Evolutionary conservation across 176 grass and related monocot species (phyloP), one percentile per base, ranked within the genome.

Genomic region (Aegilops longissima): DNA sequence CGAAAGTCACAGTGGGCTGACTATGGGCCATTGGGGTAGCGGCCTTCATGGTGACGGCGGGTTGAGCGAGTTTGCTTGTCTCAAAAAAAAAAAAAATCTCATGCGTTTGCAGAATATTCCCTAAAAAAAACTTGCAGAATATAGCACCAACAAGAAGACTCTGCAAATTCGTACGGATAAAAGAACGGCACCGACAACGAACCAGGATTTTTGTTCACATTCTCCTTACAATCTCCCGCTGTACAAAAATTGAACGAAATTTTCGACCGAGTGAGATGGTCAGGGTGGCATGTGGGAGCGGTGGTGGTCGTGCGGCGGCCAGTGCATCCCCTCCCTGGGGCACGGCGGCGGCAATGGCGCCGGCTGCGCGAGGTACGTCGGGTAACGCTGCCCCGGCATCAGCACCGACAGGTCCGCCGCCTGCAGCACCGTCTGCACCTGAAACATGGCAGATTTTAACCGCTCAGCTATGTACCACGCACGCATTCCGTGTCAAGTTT

Each of bases 341-440:
- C 94, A 98, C 42, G 94, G 39, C 81, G 76, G 77, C 85, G 77
- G 97, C 77, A 96, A 94, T 62, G 90, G 94, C 58, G 92, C 89
- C 20, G 92, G 94, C 83, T 94, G 94, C 61, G 92, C 94, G 66
- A 99, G 89, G 89, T 87, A 99, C 17, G 92, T 99, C 69, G 94
- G 94, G 72, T 90, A 94, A 44, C 86, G 87, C 68, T 99, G 92
- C 49, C 94, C 94, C 31, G 97, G 94, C 97, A 99, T 99, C 77
- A 96, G 58, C 88, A 99, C 94, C 51, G 97, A 94, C 76, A 94
- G 79, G 24, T 94, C 86, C 21, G 80, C 75, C 2, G 70, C 47
- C 68, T 76, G 89, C 66, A 86, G 25, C 25, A 71, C 47, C 20
- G 85, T 67, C 35, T 89, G 82, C 66, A 85, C 89, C 97, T 96